Percentiles rank a stretch among this genome's conserved stretches.
These are phyloP conservation scores for Debaryomycetaceae sp. DNA, from an alignment of 1,139 yeast genomes.

Conservation along the genomic window DNA sequence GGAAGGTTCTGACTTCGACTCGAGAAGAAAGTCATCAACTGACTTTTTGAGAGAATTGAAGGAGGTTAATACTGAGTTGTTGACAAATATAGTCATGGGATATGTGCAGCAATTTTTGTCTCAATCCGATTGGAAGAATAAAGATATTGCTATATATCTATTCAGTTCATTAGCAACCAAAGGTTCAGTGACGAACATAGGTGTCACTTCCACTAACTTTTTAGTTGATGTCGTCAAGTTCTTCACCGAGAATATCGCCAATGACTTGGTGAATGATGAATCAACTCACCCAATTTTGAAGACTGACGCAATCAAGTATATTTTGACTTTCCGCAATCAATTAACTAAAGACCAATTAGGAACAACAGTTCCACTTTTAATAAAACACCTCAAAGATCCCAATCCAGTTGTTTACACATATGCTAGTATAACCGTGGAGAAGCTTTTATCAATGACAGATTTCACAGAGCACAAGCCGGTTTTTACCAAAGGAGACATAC, in stretches of 20 bases:
- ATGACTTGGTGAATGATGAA: constrained; percentile 57
- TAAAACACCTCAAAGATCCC: constrained; percentile 56
- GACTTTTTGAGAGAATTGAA: constrained; percentile 87
- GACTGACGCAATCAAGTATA: constrained; percentile 90
- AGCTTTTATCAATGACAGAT: constrained; percentile 74
- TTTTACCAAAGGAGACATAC: constrained; percentile 70
- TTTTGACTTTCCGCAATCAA: constrained; percentile 88
- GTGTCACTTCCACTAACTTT: constrained; percentile 84
- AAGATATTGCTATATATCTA: constrained; percentile 82
- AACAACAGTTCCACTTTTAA: constrained; percentile 77
- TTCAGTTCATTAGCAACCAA: constrained; percentile 90
- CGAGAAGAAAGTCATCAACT: constrained; percentile 87
- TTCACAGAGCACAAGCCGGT: constrained; percentile 48
- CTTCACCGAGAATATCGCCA: constrained; percentile 76
- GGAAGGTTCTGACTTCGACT: constrained; percentile 92
- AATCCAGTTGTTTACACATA: constrained; percentile 90
- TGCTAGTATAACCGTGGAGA: constrained; percentile 89
- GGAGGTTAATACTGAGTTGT: constrained; percentile 68
- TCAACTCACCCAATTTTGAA: constrained; percentile 67
- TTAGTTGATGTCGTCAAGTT: constrained; percentile 84
- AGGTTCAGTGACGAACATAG: constrained; percentile 79
- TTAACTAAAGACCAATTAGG: constrained; percentile 79
- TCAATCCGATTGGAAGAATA: constrained; percentile 68
- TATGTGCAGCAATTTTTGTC: constrained; percentile 72
- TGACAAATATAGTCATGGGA: constrained; percentile 73